Evolutionary conservation across 768 basidiomycete species (phyloP).

Genomic region (Fomitopsis serialis): DNA sequence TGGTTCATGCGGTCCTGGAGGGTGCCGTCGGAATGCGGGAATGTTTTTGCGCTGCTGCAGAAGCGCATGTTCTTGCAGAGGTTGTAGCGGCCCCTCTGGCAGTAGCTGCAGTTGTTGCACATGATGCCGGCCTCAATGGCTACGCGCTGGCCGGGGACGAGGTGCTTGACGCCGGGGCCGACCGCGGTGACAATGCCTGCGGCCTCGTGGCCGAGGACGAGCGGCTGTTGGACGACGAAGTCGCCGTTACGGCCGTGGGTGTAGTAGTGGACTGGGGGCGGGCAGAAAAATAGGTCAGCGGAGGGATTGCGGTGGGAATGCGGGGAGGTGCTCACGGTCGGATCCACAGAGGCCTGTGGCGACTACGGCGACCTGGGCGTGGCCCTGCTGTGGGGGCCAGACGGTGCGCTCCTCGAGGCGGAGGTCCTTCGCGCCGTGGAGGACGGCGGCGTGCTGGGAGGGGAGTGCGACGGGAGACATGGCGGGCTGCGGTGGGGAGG

Average conservation of each 20-base stretch:
- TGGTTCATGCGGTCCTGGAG: constrained; percentile 87
- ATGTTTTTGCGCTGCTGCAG: constrained; percentile 79
- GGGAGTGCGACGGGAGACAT: constrained; percentile 47
- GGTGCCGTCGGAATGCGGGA: constrained; percentile 91
- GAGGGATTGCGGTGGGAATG: constrained; percentile 9
- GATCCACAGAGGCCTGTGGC: constrained; percentile 91
- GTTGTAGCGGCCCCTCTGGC: constrained; percentile 80
- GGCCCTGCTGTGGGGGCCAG: constrained; percentile 64
- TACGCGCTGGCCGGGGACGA: constrained; percentile 78
- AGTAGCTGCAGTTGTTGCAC: constrained; percentile 72
- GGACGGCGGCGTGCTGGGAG: constrained; percentile 68
- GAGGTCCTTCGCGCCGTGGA: constrained; percentile 80
- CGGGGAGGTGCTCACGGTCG: constrained; percentile 48
- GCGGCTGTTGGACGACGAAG: constrained; percentile 79
- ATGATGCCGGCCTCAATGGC: constrained; percentile 92
- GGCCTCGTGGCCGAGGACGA: constrained; percentile 92
- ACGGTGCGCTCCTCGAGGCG: constrained; percentile 69
- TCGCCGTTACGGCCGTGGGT: constrained; percentile 86
- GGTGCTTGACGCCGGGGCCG: constrained; percentile 58
- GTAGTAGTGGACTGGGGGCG: constrained; percentile 80
- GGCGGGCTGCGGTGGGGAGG: constrained; percentile 1
- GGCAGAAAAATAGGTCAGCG: neutral
- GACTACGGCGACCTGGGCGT: constrained; percentile 75
- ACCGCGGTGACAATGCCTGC: constrained; percentile 86
- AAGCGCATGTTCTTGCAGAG: constrained; percentile 89